These are phyloP conservation scores for Claviceps sp. DNA, from an alignment of 2,329 filamentous ascomycete genomes.

Conservation along the genomic window DNA sequence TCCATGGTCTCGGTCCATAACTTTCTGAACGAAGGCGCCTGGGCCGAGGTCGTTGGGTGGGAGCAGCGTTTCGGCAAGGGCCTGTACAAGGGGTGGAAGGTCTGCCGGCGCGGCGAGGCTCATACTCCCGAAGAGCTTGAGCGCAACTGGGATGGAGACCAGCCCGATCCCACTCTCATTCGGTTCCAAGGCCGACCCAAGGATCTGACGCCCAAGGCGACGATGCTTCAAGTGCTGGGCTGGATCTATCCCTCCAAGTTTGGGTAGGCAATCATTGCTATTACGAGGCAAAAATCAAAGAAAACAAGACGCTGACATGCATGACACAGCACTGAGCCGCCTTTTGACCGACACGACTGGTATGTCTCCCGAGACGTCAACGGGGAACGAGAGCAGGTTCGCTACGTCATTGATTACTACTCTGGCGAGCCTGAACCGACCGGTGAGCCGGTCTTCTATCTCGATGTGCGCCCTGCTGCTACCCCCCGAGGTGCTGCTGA, in stretches of 20 bases:
- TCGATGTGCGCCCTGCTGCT: conserved; percentile 85
- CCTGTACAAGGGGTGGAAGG: conserved; percentile 55
- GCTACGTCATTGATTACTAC: conserved; percentile 98
- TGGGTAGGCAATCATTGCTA: conserved; percentile 38
- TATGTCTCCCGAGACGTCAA: conserved; percentile 64
- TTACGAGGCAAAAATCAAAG: neutral
- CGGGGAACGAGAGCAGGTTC: conserved; percentile 60
- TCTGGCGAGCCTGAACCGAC: conserved; percentile 66
- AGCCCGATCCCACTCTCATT: conserved; percentile 57
- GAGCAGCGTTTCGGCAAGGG: conserved; percentile 74
- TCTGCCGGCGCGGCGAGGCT: conserved; percentile 62
- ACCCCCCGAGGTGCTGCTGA: conserved; percentile 71
- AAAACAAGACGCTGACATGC: conserved; percentile 2
- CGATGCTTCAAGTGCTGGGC: conserved; percentile 68
- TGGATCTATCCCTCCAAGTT: conserved; percentile 69
- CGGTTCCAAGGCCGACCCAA: conserved; percentile 81
- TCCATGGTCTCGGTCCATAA: conserved; percentile 98
- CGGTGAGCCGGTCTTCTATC: conserved; percentile 87
- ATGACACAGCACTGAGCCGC: conserved; percentile 55
- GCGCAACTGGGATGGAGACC: conserved; percentile 38
- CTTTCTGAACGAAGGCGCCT: conserved; percentile 94
- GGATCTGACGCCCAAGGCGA: conserved; percentile 84
- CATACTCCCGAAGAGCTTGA: conserved; percentile 33
- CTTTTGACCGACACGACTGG: conserved; percentile 97
- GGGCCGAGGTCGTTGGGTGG: conserved; percentile 90